Percentiles rank a stretch among this genome's conserved stretches.
phyloP scores from a whole-genome alignment of 2,329 filamentous ascomycete species.

The Alternaria sp. region DNA sequence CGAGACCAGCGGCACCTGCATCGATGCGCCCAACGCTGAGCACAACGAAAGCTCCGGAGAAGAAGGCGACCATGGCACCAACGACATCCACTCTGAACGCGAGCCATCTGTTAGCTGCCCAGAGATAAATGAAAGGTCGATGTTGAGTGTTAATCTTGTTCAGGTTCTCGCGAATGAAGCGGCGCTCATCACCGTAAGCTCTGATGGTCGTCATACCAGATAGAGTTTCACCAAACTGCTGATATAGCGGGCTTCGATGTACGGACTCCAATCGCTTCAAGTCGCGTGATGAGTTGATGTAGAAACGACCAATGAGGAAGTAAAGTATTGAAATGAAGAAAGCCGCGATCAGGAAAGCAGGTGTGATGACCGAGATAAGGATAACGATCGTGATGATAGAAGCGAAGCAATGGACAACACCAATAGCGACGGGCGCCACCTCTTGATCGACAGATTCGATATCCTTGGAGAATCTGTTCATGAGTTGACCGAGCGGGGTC shows the following conservation, averaged over 20 bases:
- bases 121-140: conserved; percentile 93
- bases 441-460: conserved; percentile 95
- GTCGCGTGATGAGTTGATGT: conserved; percentile 91
- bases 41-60: conserved; percentile 90
- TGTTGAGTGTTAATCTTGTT: conserved; percentile 87
- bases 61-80: conserved; percentile 91
- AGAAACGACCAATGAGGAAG: conserved; percentile 83
- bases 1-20: conserved; percentile 89
- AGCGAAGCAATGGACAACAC: conserved; percentile 70
- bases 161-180: conserved; percentile 93
- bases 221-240: conserved; percentile 96
- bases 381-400: conserved; percentile 84
- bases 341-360: conserved; percentile 86
- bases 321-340: conserved; percentile 86
- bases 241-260: conserved; percentile 92
- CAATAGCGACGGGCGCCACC: conserved; percentile 89
- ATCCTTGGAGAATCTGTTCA: conserved; percentile 99
- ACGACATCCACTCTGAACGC: conserved; percentile 89
- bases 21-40: conserved; percentile 83
- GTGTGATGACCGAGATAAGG: conserved; percentile 87
- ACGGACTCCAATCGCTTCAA: conserved; percentile 94
- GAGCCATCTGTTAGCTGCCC: conserved; percentile 97
- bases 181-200: conserved; percentile 91
- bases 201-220: conserved; percentile 96
- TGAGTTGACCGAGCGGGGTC: conserved; percentile 92